Percentiles rank a stretch among this genome's conserved stretches.
These are phyloP conservation scores for Russula brevipes DNA, from an alignment of 768 basidiomycete species.

Conservation along the genomic window DNA sequence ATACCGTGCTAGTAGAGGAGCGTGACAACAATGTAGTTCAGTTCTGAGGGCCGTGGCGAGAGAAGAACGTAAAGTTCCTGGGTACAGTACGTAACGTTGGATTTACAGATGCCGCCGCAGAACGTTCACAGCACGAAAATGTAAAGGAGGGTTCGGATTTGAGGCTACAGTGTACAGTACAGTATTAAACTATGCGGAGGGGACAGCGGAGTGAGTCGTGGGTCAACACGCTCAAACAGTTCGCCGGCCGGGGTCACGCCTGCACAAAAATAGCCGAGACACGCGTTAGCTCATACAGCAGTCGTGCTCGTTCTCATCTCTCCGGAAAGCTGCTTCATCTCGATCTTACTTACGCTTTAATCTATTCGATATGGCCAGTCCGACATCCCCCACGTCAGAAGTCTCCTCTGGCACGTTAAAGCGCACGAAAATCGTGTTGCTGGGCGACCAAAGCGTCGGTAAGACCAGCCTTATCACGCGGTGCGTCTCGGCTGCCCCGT, in stretches of 20 bases:
- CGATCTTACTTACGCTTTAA: not conserved
- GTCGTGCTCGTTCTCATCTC: not conserved
- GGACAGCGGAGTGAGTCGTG: too few species aligned
- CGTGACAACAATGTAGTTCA: not conserved
- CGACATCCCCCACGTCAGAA: conserved; percentile 68
- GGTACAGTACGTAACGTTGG: not conserved
- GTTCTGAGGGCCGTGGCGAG: too few species aligned
- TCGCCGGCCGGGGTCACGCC: not conserved
- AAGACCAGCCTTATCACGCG: conserved; percentile 98
- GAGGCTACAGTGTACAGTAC: not conserved
- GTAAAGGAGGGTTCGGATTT: not conserved
- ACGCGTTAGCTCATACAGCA: too few species aligned
- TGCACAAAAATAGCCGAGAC: too few species aligned
- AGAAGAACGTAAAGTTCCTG: not conserved
- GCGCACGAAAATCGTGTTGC: conserved; percentile 92
- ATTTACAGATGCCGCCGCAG: not conserved
- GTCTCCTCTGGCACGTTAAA: conserved; percentile 87
- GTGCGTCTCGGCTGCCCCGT: conserved; percentile 38
- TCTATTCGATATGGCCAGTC: conserved; percentile 39
- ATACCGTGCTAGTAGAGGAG: conserved; percentile 33
- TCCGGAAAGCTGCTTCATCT: not conserved
- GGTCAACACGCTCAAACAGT: not conserved
- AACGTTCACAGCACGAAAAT: not conserved
- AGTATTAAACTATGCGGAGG: not conserved
- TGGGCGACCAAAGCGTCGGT: conserved; percentile 96